Evolutionary conservation across 2,329 filamentous ascomycete genomes (phyloP), one percentile per base, ranked within the genome.

Genomic region (Bipolaris zeicola): DNA sequence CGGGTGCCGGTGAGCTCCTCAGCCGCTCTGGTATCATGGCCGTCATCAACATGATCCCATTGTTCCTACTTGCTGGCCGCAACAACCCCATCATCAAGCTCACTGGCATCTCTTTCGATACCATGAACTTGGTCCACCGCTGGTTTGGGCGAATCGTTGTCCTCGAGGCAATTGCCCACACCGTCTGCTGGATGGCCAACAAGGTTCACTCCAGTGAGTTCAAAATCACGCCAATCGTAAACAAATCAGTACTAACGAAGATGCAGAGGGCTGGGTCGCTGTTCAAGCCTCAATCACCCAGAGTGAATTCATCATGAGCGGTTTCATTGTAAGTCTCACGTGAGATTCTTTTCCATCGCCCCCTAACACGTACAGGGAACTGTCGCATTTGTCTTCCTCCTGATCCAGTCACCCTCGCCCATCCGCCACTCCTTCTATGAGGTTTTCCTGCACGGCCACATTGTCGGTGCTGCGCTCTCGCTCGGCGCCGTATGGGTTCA

Each of bases 401-500:
- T 85, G 38, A 77, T 92, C 52, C 89, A 91, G 66, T 89, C 90
- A 0, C 83, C 85, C 42, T 91, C 89, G 44, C 82, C 88, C 49
- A 77, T 92, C 26, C 84, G 90, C 54, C 90, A 93, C 71, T 89
- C 90, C 14, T 92, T 89, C 70, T 93, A 93, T 74, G 90, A 93
- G 76, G 85, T 82, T 1, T 93, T 93, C 82, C 86, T 92, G 74
- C 79, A 89, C 54, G 70, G 89, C 33, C 90, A 94, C 76, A 90
- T 92, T 55, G 67, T 81, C 3, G 81, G 86, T 22, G 89, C 87
- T 33, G 81, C 84, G 16, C 70, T 85, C 14, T 79, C 85, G 6
- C 76, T 91, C 52, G 81, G 84, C 38, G 88, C 84, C 10, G 76
- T 92, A 5, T 92, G 86, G 83, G 85, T 89, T 64, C 90, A 86